Percentiles rank a stretch among this genome's conserved stretches.
Evolutionary conservation across 768 basidiomycete genomes (phyloP).

Genomic region (Boletus rufocinnamomeus): DNA sequence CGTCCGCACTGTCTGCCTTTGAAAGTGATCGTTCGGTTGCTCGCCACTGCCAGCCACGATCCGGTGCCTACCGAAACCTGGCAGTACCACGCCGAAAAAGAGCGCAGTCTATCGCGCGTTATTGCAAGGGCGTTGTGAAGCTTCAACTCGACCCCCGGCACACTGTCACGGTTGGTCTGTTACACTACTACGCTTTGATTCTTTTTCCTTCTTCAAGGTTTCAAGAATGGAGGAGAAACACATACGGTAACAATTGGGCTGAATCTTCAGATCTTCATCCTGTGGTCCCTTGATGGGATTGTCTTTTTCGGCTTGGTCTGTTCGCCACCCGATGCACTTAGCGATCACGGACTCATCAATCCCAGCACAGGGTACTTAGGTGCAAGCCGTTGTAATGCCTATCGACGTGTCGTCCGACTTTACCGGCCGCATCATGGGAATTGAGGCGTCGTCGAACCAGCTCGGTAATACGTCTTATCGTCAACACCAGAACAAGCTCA

Average conservation of each 20-base stretch:
- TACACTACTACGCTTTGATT: neutral
- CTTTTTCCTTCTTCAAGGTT: neutral
- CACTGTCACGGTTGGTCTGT: neutral
- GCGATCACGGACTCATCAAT: neutral
- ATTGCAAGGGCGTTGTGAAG: neutral
- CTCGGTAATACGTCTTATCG: neutral
- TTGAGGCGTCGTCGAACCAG: neutral
- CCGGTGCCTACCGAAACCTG: neutral
- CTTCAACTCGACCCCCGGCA: neutral
- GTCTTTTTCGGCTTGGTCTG: neutral
- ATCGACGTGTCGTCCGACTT: neutral
- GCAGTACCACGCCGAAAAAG: no score
- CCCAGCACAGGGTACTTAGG: neutral
- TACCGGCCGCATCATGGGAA: neutral
- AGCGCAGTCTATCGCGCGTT: neutral
- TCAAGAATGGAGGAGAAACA: neutral
- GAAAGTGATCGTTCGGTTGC: neutral
- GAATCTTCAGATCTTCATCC: neutral
- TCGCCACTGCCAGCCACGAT: neutral
- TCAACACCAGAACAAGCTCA: neutral
- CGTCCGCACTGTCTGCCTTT: slow-evolving; percentile 16
- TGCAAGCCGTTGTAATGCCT: no score
- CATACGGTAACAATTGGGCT: neutral
- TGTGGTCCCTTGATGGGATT: neutral
- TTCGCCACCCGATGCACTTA: slow-evolving; percentile 4